Evolutionary conservation across 345 rosid genomes (phyloP), one percentile per base, ranked within the genome.

Genomic region (Toxicodendron radicans): DNA sequence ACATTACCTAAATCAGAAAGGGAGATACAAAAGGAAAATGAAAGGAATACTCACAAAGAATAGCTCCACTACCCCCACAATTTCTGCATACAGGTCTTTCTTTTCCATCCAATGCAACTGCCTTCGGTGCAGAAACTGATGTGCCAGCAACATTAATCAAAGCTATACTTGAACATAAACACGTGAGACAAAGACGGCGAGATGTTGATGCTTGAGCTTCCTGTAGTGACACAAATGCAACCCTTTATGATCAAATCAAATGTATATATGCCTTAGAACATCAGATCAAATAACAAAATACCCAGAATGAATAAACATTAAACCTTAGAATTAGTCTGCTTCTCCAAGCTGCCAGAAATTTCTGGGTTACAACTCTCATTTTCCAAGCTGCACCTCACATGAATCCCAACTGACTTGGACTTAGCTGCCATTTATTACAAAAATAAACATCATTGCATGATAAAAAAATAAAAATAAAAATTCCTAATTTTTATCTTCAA

Each of bases 11-110:
- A 23, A 33, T 66, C 21, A 16, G 5, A 59, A 27, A 58, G 24
- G 27, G 14, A 32, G 20, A 1, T 3, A 71, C 27, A 24, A n/a
- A 17, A 52, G 2, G 45, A 64, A 21, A 13, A 14, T 2, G 53
- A 51, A 71, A 67, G 46, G 5, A 54, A 57, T 1, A 77, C 97
- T 92, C 78, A 94, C 98, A 94, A 41, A 94, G 80, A 59, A 94
- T 81, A 79, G 97, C 95, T 60, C 98, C 99, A 73, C 84, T 85
- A 65, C 98, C 97, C 23, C 62, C 72, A 74, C 97, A 95, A 79
- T 95, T 95, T 45, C 95, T 88, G 72, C 99, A 95, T 46, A 78
- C 86, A 30, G 87, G 75, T 75, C 84, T 88, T 85, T 88, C 88
- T 76, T 83, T 90, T 77, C 84, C 92, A 32, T 87, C 91, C 61